Conservation (phyloP, 169 alveolate species). For the Plasmodium gaboni region DNA sequence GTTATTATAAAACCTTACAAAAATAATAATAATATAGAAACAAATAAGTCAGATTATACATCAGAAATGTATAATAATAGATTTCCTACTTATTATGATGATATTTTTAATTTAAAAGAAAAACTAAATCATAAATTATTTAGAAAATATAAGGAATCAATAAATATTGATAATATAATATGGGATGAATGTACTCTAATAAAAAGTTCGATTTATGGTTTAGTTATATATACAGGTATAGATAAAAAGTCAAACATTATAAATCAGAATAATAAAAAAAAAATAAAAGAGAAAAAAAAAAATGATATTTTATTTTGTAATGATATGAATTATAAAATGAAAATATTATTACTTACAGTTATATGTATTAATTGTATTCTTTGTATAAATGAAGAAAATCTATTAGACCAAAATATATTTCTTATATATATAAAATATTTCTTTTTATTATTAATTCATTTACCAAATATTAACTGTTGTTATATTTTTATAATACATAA, state of each 20-base stretch:
- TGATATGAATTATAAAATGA: conserved; percentile 10
- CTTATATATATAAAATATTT: conserved; percentile 12
- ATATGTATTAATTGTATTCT: conserved; percentile 7
- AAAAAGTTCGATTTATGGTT: conserved; percentile 34
- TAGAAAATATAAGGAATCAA: conserved; percentile 20
- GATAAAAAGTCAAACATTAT: conserved; percentile 27
- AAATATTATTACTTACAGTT: conserved; percentile 5
- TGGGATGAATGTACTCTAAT: conserved; percentile 32
- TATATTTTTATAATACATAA: conserved; percentile 5
- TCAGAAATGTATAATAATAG: background rate
- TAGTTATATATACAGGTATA: conserved; percentile 37
- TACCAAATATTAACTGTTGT: conserved; percentile 18
- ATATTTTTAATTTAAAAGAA: background rate
- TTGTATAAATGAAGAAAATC: background rate
- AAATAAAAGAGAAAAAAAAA: background rate
- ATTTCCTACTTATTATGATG: background rate
- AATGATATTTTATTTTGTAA: conserved; percentile 3
- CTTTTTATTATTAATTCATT: conserved; percentile 11
- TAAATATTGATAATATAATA: conserved; percentile 31
- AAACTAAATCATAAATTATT: background rate
- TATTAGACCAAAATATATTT: conserved; percentile 9
- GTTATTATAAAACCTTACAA: background rate
- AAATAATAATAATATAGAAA: background rate
- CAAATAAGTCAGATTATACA: background rate
- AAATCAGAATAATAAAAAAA: background rate